Percentiles rank a stretch among this genome's conserved stretches.
phyloP scores from a whole-genome alignment of 345 rosid species.

The Leavenworthia alabamica region DNA sequence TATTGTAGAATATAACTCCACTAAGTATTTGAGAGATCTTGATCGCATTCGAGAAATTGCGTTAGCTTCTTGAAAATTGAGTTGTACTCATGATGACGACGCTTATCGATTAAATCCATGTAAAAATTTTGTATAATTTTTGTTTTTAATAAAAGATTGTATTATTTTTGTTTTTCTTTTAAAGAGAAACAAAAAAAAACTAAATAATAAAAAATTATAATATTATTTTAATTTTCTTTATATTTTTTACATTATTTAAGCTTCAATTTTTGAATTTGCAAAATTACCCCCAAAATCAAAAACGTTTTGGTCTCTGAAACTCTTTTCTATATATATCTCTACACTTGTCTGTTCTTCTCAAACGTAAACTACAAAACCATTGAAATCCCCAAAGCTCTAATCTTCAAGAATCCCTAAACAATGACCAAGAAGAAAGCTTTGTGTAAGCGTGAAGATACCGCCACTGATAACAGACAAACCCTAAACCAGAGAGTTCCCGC shows the following conservation, averaged over 20 bases:
- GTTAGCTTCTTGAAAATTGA: constrained; percentile 41
- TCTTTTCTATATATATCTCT: not conserved
- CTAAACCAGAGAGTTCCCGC: not conserved
- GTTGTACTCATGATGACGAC: too few relatives aligned
- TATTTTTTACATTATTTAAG: too few relatives aligned
- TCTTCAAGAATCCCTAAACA: constrained; percentile 2
- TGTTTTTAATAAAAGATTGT: too few relatives aligned
- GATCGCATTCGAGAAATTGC: constrained; percentile 56
- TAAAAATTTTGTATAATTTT: too few relatives aligned
- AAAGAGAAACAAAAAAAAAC: too few relatives aligned
- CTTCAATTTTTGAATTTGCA: constrained; percentile 35
- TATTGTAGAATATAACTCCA: constrained; percentile 68
- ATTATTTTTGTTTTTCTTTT: too few relatives aligned
- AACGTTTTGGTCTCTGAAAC: constrained; percentile 3
- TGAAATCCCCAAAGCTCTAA: constrained; percentile 13
- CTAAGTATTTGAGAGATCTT: constrained; percentile 50
- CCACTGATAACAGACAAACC: not conserved
- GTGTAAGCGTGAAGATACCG: constrained; percentile 6
- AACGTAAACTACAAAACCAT: not conserved
- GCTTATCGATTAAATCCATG: too few relatives aligned
- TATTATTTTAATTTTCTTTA: too few relatives aligned
- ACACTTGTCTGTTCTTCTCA: not conserved
- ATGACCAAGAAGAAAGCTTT: constrained; percentile 24
- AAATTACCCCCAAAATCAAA: constrained; percentile 11
- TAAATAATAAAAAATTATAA: too few relatives aligned